These are phyloP conservation scores for Xylariomycetidae sp. DNA, from an alignment of 2,329 filamentous ascomycete genomes.

Conservation along the genomic window DNA sequence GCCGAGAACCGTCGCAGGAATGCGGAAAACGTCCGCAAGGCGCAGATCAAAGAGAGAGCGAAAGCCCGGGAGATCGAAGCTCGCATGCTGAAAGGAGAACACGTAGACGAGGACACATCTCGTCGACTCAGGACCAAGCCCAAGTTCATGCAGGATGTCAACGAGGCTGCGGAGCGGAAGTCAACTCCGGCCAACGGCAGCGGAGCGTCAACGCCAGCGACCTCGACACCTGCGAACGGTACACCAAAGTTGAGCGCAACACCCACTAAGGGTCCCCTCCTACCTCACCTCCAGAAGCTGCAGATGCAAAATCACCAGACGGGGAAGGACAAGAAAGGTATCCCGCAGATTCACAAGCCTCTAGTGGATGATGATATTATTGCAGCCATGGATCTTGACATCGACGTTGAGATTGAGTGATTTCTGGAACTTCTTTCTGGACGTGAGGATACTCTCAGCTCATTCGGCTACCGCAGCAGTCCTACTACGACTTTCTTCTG, in stretches of 20 bases:
- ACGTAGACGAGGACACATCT: slow-evolving; percentile 52
- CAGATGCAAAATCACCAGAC: slow-evolving; percentile 45
- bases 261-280: slow-evolving; percentile 34
- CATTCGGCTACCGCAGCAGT: no score
- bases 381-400: slow-evolving; percentile 79
- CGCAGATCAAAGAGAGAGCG: slow-evolving; percentile 76
- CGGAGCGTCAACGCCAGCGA: slow-evolving; percentile 47
- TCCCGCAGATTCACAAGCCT: slow-evolving; percentile 69
- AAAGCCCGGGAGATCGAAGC: slow-evolving; percentile 56
- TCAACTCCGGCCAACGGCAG: slow-evolving; percentile 45
- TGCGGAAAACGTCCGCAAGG: slow-evolving; percentile 83
- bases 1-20: slow-evolving; percentile 79
- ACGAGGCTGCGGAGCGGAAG: slow-evolving; percentile 45
- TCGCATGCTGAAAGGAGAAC: slow-evolving; percentile 60
- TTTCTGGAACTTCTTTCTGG: not conserved
- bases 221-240: slow-evolving; percentile 48
- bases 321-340: slow-evolving; percentile 57
- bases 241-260: slow-evolving; percentile 43
- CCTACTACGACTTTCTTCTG: no score
- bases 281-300: slow-evolving; percentile 50
- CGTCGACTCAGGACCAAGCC: slow-evolving; percentile 62
- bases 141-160: slow-evolving; percentile 63
- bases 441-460: no score
- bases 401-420: slow-evolving; percentile 75
- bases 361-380: slow-evolving; percentile 92